A percentile compares a stretch with the other conserved stretches of the same genome.
Evolutionary conservation across 352 stramenopile species (phyloP).

Genomic region (Phytophthora hybrid): DNA sequence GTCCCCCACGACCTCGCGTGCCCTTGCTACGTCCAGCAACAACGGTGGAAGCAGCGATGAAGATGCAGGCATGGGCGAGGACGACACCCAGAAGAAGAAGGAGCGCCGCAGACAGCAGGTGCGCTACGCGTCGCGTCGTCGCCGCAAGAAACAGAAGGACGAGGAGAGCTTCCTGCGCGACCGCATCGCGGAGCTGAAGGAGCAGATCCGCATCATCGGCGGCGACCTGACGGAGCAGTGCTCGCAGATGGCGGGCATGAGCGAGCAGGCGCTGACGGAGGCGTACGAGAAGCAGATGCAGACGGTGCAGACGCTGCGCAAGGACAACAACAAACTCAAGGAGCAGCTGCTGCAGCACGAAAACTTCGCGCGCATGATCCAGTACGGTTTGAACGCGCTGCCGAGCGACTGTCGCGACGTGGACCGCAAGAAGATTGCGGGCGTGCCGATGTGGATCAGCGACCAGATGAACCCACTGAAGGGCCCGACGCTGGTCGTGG

Average conservation of each 20-base stretch:
- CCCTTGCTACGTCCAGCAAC: constrained; percentile 55
- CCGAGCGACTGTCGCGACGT: constrained; percentile 81
- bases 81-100: constrained; percentile 81
- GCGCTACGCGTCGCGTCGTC: constrained; percentile 78
- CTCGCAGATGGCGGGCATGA: constrained; percentile 86
- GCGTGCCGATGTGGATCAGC: constrained; percentile 80
- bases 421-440: constrained; percentile 80
- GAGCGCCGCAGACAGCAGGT: constrained; percentile 83
- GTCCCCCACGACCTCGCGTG: constrained; percentile 48
- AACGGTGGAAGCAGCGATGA: constrained; percentile 69
- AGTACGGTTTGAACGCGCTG: constrained; percentile 82
- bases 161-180: constrained; percentile 83
- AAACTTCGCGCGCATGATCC: constrained; percentile 87
- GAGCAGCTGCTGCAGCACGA: constrained; percentile 85
- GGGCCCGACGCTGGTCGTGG: constrained; percentile 76
- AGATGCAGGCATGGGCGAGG: constrained; percentile 54
- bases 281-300: constrained; percentile 87
- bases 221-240: constrained; percentile 80
- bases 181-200: constrained; percentile 85
- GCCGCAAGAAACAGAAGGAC: constrained; percentile 88
- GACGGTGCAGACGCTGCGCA: constrained; percentile 79
- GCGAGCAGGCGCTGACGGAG: constrained; percentile 78
- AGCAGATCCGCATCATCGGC: constrained; percentile 87
- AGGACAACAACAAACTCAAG: constrained; percentile 89
- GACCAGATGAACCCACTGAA: constrained; percentile 86